phyloP scores from a whole-genome alignment of 140 eudicot genomes.

The Ambrosia hybrid region DNA sequence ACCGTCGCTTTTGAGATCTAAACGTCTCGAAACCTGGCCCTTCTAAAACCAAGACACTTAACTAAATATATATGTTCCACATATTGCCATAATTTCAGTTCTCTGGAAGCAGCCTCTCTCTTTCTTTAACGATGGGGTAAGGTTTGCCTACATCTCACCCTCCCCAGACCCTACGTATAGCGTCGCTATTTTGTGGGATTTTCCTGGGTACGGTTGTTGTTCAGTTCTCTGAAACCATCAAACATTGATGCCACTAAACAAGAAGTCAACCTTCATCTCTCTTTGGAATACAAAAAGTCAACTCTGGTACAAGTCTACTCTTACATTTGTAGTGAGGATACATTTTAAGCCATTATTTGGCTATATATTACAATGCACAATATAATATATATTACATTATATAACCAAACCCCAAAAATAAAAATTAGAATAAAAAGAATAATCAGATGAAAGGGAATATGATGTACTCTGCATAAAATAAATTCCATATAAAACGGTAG shows the following conservation, averaged over 20 bases:
- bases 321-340: slow-evolving; percentile 15
- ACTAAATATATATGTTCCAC: not conserved
- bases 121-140: too few species aligned
- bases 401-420: not conserved
- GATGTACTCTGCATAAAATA: slow-evolving; percentile 85
- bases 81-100: not conserved
- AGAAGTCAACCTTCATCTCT: slow-evolving; percentile 19
- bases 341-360: slow-evolving; percentile 5
- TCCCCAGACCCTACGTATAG: too few species aligned
- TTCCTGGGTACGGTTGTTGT: too few species aligned
- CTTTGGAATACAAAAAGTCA: slow-evolving; percentile 8
- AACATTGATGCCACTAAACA: slow-evolving; percentile 8
- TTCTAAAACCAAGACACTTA: too few species aligned
- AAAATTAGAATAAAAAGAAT: not conserved
- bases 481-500: slow-evolving; percentile 93
- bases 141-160: too few species aligned
- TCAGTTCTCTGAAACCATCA: not conserved
- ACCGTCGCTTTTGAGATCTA: too few species aligned
- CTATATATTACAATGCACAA: slow-evolving; percentile 20
- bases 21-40: too few species aligned
- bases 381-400: slow-evolving; percentile 7
- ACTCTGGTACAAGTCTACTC: slow-evolving; percentile 6
- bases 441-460: slow-evolving; percentile 73
- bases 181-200: too few species aligned
- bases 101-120: too few species aligned